These are phyloP conservation scores for Abrus pulchellus DNA, from an alignment of 306 rosid species.

Conservation along the genomic window DNA sequence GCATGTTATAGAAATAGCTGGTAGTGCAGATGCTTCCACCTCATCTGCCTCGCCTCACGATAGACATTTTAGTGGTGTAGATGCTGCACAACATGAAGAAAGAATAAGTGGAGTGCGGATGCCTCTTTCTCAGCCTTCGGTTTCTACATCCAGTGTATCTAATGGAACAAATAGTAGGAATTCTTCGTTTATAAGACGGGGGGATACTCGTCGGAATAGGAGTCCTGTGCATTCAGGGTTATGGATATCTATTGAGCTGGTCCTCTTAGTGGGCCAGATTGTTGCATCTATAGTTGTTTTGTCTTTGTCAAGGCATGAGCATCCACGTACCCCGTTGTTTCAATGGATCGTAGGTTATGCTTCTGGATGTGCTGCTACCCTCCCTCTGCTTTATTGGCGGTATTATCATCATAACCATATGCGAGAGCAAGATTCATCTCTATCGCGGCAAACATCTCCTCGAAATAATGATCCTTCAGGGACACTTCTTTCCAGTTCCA, in stretches of 20 bases:
- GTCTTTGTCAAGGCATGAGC: constrained; percentile 84
- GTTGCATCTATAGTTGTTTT: constrained; percentile 82
- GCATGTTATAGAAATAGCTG: constrained; percentile 71
- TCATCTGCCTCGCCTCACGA: constrained; percentile 61
- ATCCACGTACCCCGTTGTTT: constrained; percentile 83
- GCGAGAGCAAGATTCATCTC: constrained; percentile 77
- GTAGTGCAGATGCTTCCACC: constrained; percentile 61
- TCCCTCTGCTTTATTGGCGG: constrained; percentile 97
- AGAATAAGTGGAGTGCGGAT: constrained; percentile 55
- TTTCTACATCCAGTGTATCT: constrained; percentile 58
- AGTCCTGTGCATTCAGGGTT: constrained; percentile 93
- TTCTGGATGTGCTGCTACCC: constrained; percentile 88
- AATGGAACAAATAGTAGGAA: constrained; percentile 74
- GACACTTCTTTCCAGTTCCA: constrained; percentile 67
- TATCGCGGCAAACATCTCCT: constrained; percentile 76
- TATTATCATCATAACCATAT: constrained; percentile 77
- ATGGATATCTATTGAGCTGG: constrained; percentile 93
- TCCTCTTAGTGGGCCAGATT: constrained; percentile 84
- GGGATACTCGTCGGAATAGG: constrained; percentile 78
- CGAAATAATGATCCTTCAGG: constrained; percentile 78
- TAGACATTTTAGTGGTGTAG: constrained; percentile 58
- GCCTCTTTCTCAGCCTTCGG: constrained; percentile 55
- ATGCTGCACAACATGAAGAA: constrained; percentile 61
- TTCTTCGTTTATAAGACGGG: constrained; percentile 70
- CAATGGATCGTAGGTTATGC: constrained; percentile 94